These are phyloP conservation scores for Phytophthora agathidicida DNA, from an alignment of 352 stramenopile species.

Conservation along the genomic window DNA sequence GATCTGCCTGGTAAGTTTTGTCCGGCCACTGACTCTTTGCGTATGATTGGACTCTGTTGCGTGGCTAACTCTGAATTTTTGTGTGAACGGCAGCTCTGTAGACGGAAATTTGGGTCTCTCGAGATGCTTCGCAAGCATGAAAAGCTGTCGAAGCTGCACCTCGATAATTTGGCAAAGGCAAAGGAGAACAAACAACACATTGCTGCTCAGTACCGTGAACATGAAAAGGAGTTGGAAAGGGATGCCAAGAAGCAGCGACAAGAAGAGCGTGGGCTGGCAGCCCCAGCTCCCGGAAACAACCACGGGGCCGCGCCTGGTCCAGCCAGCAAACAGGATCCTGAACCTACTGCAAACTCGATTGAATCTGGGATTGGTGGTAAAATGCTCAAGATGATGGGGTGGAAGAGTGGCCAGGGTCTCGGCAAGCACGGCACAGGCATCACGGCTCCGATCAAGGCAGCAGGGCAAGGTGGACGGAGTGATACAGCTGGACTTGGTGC, in stretches of 20 bases:
- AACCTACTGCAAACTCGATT: slow-evolving; percentile 28
- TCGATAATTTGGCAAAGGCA: slow-evolving; percentile 77
- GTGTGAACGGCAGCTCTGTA: slow-evolving; percentile 59
- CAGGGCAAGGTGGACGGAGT: slow-evolving; percentile 38
- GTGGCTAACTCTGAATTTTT: slow-evolving; percentile 2
- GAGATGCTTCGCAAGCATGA: slow-evolving; percentile 83
- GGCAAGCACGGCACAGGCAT: slow-evolving; percentile 84
- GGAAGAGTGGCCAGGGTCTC: slow-evolving; percentile 83
- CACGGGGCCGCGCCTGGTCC: slow-evolving; percentile 2
- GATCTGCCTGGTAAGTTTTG: slow-evolving; percentile 77
- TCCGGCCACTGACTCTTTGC: background rate
- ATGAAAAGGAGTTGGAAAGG: slow-evolving; percentile 54
- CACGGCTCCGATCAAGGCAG: slow-evolving; percentile 63
- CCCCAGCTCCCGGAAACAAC: background rate
- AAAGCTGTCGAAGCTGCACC: slow-evolving; percentile 73
- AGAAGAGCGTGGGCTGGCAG: slow-evolving; percentile 14
- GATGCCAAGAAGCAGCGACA: slow-evolving; percentile 39
- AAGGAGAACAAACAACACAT: slow-evolving; percentile 75
- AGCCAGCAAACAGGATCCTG: background rate
- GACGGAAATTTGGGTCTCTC: slow-evolving; percentile 79
- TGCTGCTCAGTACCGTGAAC: slow-evolving; percentile 61
- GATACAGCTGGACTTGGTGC: slow-evolving; percentile 64
- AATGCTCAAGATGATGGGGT: slow-evolving; percentile 90
- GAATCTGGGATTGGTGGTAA: slow-evolving; percentile 80
- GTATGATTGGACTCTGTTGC: background rate